phyloP scores from a whole-genome alignment of 306 rosid genomes.

The Ormosia semicastrata region DNA sequence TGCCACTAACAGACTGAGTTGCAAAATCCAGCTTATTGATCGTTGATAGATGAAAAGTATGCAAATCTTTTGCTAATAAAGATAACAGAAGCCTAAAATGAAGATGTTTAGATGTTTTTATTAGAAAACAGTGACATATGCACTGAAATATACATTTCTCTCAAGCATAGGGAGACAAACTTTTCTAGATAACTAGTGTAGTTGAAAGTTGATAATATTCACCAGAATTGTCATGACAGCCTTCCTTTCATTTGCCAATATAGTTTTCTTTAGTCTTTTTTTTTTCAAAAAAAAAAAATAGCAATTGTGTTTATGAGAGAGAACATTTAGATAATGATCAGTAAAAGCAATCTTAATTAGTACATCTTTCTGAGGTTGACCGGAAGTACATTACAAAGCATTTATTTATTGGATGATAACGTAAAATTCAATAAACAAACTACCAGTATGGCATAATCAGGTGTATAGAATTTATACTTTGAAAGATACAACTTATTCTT shows the following conservation, averaged over 20 bases:
- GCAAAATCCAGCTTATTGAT: not conserved
- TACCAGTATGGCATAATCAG: too few species aligned
- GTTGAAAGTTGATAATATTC: not conserved
- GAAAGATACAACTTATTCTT: not conserved
- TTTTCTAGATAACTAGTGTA: not conserved
- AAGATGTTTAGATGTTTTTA: not conserved
- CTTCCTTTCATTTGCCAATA: not conserved
- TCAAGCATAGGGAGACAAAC: not conserved
- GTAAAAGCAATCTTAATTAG: not conserved
- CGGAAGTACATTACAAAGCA: not conserved
- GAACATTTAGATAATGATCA: not conserved
- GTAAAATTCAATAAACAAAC: not conserved
- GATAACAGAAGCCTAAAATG: slow-evolving; percentile 1
- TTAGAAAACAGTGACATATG: not conserved
- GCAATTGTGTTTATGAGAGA: not conserved
- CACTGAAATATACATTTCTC: not conserved
- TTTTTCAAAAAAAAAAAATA: not conserved
- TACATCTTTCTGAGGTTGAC: not conserved
- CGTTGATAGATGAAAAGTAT: slow-evolving; percentile 1
- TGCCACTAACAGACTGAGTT: slow-evolving; percentile 13
- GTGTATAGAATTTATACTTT: not conserved
- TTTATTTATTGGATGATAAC: not conserved
- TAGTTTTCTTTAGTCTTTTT: not conserved
- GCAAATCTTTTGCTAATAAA: slow-evolving; percentile 17
- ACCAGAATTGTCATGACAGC: not conserved